phyloP scores from a whole-genome alignment of 805 yeast genomes.

The Zygosaccharomyces siamensis region DNA sequence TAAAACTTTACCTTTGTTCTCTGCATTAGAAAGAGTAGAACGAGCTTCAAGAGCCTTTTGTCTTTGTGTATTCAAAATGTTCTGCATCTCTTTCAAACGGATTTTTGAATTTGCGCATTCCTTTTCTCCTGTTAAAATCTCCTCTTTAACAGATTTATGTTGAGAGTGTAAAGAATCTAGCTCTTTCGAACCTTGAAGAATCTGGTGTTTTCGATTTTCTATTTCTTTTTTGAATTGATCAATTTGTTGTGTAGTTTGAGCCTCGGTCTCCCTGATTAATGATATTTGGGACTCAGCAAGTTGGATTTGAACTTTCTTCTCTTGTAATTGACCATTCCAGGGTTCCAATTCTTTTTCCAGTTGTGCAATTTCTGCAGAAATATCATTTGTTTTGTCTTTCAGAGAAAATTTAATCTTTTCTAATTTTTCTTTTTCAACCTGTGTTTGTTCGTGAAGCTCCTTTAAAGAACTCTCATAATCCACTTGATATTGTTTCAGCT shows the following conservation, averaged over 20 bases:
- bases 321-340: constrained; percentile 65
- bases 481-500: constrained; percentile 42
- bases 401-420: constrained; percentile 61
- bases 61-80: constrained; percentile 48
- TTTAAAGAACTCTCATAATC: constrained; percentile 44
- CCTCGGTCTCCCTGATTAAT: constrained; percentile 46
- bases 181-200: constrained; percentile 46
- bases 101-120: constrained; percentile 49
- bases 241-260: constrained; percentile 42
- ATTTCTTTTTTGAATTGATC: constrained; percentile 42
- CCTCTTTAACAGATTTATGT: constrained; percentile 45
- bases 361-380: constrained; percentile 58
- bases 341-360: constrained; percentile 73
- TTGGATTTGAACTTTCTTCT: constrained; percentile 57
- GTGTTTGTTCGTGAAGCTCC: constrained; percentile 43
- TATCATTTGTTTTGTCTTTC: constrained; percentile 66
- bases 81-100: constrained; percentile 50
- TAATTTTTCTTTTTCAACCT: constrained; percentile 50
- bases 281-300: constrained; percentile 64
- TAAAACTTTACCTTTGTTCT: constrained; percentile 71
- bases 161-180: constrained; percentile 45
- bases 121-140: constrained; percentile 52
- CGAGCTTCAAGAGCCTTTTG: constrained; percentile 65
- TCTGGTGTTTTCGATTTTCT: constrained; percentile 43
- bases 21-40: constrained; percentile 48